Base-by-base conservation (phyloP, 257 asterid genomes). In the Jacaranda mimosifolia region DNA sequence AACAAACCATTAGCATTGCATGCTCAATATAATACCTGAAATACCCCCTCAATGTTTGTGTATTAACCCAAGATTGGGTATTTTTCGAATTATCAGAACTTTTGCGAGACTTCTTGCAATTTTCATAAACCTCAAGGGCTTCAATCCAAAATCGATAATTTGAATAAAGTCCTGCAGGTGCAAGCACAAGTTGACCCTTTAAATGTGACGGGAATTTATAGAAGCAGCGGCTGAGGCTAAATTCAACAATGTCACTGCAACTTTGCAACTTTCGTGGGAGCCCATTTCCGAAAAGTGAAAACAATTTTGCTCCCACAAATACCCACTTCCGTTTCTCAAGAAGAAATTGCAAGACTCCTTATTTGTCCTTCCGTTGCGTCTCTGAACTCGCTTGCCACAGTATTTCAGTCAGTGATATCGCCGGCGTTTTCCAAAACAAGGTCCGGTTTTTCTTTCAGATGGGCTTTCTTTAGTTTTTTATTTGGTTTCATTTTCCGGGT, bases 401-500 rank as follows among this genome's bases (percentile, higher is more conserved):
- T 38, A 11, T 78, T 64, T 72, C 89, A 3, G 39, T 82, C 51
- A 68, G 69, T 26, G 81, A 64, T 15, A 26, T 88, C 69, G 82
- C 83, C 75, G 88, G 74, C 42, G 76, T 88, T 77, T 52, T 84
- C 15, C 91, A 88, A 40, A 88, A 88, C 75, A 88, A 88, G 89
- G 93, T 88, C 49, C 11, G 62, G 2, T 70, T 79, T 9, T 43
- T 59, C 39, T 63, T 8, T 70, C 7, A 18, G 57, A 35, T 51
- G 52, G 76, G 71, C 18, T 21, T 5, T 73, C 15, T n/a, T 6
- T 62, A 21, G 40, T 39, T 78, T 58, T 45, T 8, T 48, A n/a
- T 4, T n/a, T 71, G 67, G 46, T 38, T 63, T 46, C 10, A 9
- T 45, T 52, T 57, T 55, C 7, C 32, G 11, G 46, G 35, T 73